These are phyloP conservation scores for Drechslera avenae DNA, from an alignment of 2,329 filamentous ascomycete genomes.

Conservation along the genomic window DNA sequence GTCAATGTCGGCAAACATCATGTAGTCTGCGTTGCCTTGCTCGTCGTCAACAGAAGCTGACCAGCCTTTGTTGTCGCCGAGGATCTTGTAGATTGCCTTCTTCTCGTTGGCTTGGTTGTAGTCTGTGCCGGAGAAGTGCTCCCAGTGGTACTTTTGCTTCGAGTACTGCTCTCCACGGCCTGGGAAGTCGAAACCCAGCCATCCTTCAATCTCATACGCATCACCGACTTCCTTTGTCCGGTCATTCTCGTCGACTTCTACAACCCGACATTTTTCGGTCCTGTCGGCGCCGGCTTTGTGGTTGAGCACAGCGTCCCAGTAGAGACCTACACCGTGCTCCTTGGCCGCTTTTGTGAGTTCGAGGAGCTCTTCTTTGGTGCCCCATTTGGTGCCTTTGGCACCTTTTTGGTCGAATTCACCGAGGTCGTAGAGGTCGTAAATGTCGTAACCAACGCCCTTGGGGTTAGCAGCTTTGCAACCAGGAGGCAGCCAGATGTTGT, in stretches of 20 bases:
- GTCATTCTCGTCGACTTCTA: constrained; percentile 67
- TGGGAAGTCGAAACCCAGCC: constrained; percentile 70
- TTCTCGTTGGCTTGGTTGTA: constrained; percentile 63
- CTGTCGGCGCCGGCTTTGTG: constrained; percentile 73
- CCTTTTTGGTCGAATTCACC: constrained; percentile 77
- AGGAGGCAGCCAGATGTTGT: constrained; percentile 67
- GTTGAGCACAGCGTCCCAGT: constrained; percentile 75
- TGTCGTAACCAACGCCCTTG: constrained; percentile 65
- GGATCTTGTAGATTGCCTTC: constrained; percentile 69
- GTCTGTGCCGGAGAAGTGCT: constrained; percentile 72
- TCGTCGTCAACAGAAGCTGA: constrained; percentile 65
- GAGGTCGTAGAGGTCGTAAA: constrained; percentile 71
- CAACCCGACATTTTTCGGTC: constrained; percentile 65
- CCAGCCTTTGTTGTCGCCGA: constrained; percentile 69
- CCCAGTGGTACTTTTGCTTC: constrained; percentile 66
- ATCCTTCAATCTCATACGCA: constrained; percentile 68
- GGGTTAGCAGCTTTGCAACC: constrained; percentile 70
- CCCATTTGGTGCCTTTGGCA: constrained; percentile 69
- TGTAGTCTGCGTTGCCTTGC: constrained; percentile 69
- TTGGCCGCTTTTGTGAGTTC: constrained; percentile 59
- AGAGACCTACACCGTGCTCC: constrained; percentile 60
- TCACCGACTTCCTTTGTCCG: constrained; percentile 60
- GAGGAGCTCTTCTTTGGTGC: constrained; percentile 64
- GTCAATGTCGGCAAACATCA: constrained; percentile 76
- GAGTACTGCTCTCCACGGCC: constrained; percentile 66